Percentiles rank a stretch among this genome's conserved stretches.
phyloP scores from a whole-genome alignment of 208 protist genomes.

The Vickermania spadyakhi region DNA sequence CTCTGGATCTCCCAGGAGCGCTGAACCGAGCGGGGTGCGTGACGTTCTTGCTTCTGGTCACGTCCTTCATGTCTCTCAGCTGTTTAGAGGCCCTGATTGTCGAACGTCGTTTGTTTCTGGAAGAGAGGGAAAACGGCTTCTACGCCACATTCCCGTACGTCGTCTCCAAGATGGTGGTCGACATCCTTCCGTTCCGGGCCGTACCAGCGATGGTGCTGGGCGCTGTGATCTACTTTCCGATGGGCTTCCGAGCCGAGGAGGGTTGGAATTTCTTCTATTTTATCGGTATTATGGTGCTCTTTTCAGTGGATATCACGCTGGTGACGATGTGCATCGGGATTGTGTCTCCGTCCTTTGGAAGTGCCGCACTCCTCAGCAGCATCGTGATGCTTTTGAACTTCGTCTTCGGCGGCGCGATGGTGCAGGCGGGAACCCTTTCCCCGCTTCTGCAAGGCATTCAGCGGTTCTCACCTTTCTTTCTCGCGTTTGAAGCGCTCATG shows the following conservation, averaged over 20 bases:
- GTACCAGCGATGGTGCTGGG: constrained; percentile 77
- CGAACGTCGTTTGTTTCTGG: constrained; percentile 81
- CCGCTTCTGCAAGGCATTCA: constrained; percentile 45
- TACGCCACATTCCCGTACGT: constrained; percentile 84
- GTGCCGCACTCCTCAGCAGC: constrained; percentile 77
- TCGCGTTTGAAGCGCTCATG: constrained; percentile 86
- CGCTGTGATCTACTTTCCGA: constrained; percentile 86
- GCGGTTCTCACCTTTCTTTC: constrained; percentile 79
- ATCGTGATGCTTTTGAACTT: constrained; percentile 88
- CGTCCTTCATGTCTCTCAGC: constrained; percentile 82
- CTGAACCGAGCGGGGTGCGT: constrained; percentile 83
- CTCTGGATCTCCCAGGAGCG: constrained; percentile 69
- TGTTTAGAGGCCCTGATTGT: constrained; percentile 78
- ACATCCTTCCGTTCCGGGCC: constrained; percentile 82
- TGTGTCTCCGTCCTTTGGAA: constrained; percentile 59
- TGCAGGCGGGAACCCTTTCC: constrained; percentile 83
- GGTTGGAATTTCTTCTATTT: constrained; percentile 84
- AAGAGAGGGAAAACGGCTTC: constrained; percentile 85
- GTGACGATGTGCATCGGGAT: constrained; percentile 79
- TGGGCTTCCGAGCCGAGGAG: constrained; percentile 79
- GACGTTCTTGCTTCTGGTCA: constrained; percentile 80
- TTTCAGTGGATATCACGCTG: constrained; percentile 75
- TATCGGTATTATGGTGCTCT: constrained; percentile 71
- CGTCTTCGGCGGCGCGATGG: constrained; percentile 86
- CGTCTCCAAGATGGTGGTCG: constrained; percentile 82